Evolutionary conservation across 129 eudicot genomes (phyloP), one percentile per base, ranked within the genome.

Genomic region (Flaveria trinervia): DNA sequence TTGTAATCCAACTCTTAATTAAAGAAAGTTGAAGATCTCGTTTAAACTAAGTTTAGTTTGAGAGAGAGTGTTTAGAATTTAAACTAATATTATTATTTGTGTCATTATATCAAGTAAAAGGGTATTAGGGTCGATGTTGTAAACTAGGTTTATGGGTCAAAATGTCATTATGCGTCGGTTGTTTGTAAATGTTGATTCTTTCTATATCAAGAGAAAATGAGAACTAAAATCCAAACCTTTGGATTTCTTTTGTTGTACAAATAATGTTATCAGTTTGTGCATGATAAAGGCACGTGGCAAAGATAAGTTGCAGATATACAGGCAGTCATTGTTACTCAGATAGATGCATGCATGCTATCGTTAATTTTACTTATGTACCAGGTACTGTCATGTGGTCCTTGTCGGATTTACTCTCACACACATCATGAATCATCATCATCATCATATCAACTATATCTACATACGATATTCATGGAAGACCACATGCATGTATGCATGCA

Each of bases 371-470:
- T 66, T 18, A 66, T 39, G 71, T 66, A 66, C 26, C 71, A 66
- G 50, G 71, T 66, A 62, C 68, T 62, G 68, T 26, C 68, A 28
- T 62, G 68, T 62, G 68, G 68, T 26, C 45, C 28, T 14, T 62
- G 68, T 26, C 18, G 18, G 16, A 10, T 60, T 60, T 60, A 60
- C 66, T 23, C 66, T 62, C 25, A 56, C 64, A 7, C 28, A 56
- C 12, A 7, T 26, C 20, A 18, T 22, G 30, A 12, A 60, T 60
- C 16, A 36, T 36, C 41, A 5, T 36, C 41, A 36, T 36, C 41
- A 36, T 36, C 41, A 36, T 36, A 9, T 60, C 66, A 60, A 11
- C n/a, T 14, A 65, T 33, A 39, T 65, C 3, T 66, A 41, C 23
- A 36, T 14, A 12, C 66, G 7, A 60, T 11, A 23, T 23, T 25